These are phyloP conservation scores for Fusarium bulbicola DNA, from an alignment of 2,329 filamentous ascomycete genomes.

Conservation along the genomic window DNA sequence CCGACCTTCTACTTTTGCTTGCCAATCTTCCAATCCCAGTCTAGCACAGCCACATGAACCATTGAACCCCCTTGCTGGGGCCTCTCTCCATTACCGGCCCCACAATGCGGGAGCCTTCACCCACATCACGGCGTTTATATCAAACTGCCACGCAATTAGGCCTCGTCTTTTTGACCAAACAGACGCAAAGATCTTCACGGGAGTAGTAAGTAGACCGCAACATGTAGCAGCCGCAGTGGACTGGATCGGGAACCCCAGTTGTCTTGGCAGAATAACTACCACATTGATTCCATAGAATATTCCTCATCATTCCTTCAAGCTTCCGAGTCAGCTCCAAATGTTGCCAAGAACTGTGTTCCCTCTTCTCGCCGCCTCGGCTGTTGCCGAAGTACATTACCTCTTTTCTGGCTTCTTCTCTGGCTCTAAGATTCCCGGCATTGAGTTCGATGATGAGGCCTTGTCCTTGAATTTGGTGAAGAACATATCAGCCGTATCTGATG, in stretches of 20 bases:
- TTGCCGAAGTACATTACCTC: neutral
- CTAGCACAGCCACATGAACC: too few species aligned
- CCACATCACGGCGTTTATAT: neutral
- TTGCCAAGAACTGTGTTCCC: neutral
- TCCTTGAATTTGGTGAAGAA: neutral
- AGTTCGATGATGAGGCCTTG: neutral
- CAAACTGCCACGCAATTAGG: neutral
- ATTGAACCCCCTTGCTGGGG: too few species aligned
- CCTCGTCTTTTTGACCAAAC: neutral
- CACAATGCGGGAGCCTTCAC: neutral
- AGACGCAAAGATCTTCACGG: neutral
- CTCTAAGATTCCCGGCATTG: rapidly evolving
- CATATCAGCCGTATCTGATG: neutral
- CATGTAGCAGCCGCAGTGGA: neutral
- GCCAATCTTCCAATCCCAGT: too few species aligned
- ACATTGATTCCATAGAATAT: rapidly evolving
- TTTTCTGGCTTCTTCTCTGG: neutral
- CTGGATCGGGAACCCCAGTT: neutral
- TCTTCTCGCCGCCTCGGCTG: neutral
- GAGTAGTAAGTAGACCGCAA: rapidly evolving
- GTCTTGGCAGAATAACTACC: neutral
- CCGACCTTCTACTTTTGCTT: too few species aligned
- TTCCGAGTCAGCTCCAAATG: neutral
- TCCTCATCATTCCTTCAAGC: neutral
- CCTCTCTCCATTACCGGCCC: neutral